These are phyloP conservation scores for Phaeosphaeriaceae sp. DNA, from an alignment of 2,329 filamentous ascomycete species.

Conservation along the genomic window DNA sequence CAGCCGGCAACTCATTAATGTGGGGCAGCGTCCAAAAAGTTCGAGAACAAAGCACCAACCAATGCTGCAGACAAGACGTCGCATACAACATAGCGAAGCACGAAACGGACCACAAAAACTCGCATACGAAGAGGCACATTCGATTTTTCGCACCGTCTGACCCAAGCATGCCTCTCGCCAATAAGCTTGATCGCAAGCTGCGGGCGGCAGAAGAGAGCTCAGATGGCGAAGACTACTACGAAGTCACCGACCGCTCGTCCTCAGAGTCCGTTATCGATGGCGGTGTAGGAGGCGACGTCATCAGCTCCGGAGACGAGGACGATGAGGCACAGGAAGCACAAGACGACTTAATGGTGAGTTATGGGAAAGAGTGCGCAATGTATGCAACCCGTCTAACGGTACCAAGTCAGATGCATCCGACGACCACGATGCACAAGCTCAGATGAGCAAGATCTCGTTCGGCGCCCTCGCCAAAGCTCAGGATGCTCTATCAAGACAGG, in stretches of 20 bases:
- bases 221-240: slow-evolving; percentile 48
- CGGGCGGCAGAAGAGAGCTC: slow-evolving; percentile 46
- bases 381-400: slow-evolving; percentile 13
- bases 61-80: background rate
- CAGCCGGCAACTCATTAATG: slow-evolving; percentile 9
- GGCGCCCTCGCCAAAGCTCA: slow-evolving; percentile 90
- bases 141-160: background rate
- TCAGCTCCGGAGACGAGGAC: slow-evolving; percentile 44
- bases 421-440: slow-evolving; percentile 51
- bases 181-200: slow-evolving; percentile 45
- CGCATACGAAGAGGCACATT: too few species aligned
- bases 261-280: slow-evolving; percentile 50
- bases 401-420: slow-evolving; percentile 44
- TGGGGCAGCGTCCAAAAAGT: slow-evolving; percentile 25
- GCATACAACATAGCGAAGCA: background rate
- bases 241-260: slow-evolving; percentile 49
- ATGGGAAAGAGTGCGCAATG: background rate
- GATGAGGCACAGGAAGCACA: slow-evolving; percentile 31
- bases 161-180: slow-evolving; percentile 41
- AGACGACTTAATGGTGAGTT: slow-evolving; percentile 40
- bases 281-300: slow-evolving; percentile 41
- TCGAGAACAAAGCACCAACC: slow-evolving; percentile 1
- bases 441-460: slow-evolving; percentile 75
- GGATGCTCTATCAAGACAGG: slow-evolving; percentile 63
- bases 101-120: too few species aligned